Evolutionary conservation across 768 basidiomycete species (phyloP), one percentile per base, ranked within the genome.

Genomic region (Leucosporidium creatinivorum): DNA sequence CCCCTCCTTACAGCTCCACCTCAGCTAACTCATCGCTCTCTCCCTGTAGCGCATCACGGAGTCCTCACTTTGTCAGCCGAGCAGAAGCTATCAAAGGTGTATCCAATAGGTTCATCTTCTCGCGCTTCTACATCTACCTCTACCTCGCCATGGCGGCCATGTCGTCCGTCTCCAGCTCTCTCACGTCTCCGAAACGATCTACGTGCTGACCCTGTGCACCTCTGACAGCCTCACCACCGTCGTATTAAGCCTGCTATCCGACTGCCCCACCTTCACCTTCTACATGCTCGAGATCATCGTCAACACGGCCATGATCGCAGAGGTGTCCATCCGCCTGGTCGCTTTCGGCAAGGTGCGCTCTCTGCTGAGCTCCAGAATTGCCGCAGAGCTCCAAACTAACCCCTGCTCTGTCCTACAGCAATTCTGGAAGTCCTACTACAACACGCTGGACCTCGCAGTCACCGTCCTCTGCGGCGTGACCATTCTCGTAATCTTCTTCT

Each of bases 401-500:
- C 13, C 48, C 7, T 2, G 2, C 49, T n/a, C 8, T 6, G 17
- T 13, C 21, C 65, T 62, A 50, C 76, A 93, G 92, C 89, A 92
- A 91, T 96, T 96, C 81, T 93, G 91, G 91, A 89, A 85, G 77
- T 65, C 61, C 25, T 65, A 66, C 58, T 71, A 64, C 72, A 74
- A 76, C 65, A 72, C 72, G 25, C 67, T 73, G 62, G 73, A 74
- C 68, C 68, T 76, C 36, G 58, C 51, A 59, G 82, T 99, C 54
- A 98, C 96, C 3, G 72, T 84, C 33, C 90, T 99, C 80, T 98
- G 94, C 76, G 87, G 85, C 6, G 77, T 97, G 66, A 99, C 96
- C 9, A 80, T 99, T 57, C 81, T 93, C 39, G 85, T 98, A 25
- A 85, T 98, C 57, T 85, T 89, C 62, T 90, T 92, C 76, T 87